phyloP scores from a whole-genome alignment of 305 asterid species.

The Euphrasia arctica region DNA sequence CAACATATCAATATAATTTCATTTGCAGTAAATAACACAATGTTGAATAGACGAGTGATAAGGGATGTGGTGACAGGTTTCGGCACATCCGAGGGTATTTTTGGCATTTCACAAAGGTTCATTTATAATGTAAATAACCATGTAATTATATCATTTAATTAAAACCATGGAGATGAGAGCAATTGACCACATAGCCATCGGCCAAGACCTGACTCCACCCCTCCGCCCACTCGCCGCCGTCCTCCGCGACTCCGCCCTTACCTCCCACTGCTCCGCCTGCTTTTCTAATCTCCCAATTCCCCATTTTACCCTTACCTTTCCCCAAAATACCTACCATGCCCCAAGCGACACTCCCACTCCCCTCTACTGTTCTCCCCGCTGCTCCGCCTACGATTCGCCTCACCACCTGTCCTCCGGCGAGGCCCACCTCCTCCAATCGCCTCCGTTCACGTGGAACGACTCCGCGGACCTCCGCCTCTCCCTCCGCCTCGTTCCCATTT shows the following conservation, averaged over 20 bases:
- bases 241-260: constrained; percentile 52
- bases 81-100: too few species aligned
- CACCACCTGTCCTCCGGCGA: constrained; percentile 57
- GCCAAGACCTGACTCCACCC: constrained; percentile 62
- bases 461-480: constrained; percentile 73
- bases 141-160: too few species aligned
- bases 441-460: constrained; percentile 30
- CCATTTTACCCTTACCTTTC: constrained; percentile 21
- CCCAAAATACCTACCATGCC: constrained; percentile 19
- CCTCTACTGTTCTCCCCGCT: constrained; percentile 61
- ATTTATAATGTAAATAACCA: too few species aligned
- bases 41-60: too few species aligned
- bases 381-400: constrained; percentile 55
- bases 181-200: constrained; percentile 38
- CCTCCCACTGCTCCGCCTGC: constrained; percentile 73
- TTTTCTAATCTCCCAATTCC: constrained; percentile 42
- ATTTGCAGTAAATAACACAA: too few species aligned
- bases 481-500: constrained; percentile 52
- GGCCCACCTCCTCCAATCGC: constrained; percentile 35
- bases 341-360: constrained; percentile 25
- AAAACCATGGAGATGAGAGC: constrained; percentile 61
- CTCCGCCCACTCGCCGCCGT: constrained; percentile 58
- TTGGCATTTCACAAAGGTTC: too few species aligned
- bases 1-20: too few species aligned
- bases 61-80: too few species aligned